Conservation (phyloP, 1,284 basidiomycete genomes). For the Vanrija sp. region DNA sequence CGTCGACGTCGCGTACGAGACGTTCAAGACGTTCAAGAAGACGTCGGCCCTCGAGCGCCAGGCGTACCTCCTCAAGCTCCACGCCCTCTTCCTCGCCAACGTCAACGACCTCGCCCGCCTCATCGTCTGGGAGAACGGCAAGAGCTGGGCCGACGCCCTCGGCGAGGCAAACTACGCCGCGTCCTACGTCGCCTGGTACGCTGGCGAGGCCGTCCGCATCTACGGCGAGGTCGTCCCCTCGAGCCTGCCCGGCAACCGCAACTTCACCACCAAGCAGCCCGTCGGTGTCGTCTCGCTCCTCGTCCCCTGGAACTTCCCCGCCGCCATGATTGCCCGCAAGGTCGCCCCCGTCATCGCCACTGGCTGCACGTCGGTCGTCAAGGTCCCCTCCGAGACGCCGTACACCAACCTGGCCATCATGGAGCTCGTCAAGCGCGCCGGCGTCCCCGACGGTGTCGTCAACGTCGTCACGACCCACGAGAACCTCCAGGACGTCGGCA, state of each 20-base stretch:
- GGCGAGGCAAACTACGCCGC: slow-evolving; percentile 75
- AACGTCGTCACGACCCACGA: slow-evolving; percentile 71
- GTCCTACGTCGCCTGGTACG: slow-evolving; percentile 79
- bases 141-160: slow-evolving; percentile 75
- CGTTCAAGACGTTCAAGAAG: slow-evolving; percentile 74
- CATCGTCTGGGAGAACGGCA: slow-evolving; percentile 74
- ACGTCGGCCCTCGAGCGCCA: slow-evolving; percentile 55
- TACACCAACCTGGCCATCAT: slow-evolving; percentile 77
- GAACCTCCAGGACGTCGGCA: slow-evolving; percentile 41
- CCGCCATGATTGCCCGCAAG: slow-evolving; percentile 60
- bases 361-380: slow-evolving; percentile 93
- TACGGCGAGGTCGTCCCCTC: slow-evolving; percentile 78
- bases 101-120: slow-evolving; percentile 41
- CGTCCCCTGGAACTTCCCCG: slow-evolving; percentile 74
- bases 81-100: slow-evolving; percentile 31
- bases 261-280: slow-evolving; percentile 91
- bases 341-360: slow-evolving; percentile 69
- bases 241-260: slow-evolving; percentile 65
- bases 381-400: slow-evolving; percentile 93
- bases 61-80: slow-evolving; percentile 28
- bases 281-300: slow-evolving; percentile 59
- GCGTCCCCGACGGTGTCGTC: slow-evolving; percentile 89
- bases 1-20: slow-evolving; percentile 67
- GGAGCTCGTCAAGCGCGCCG: slow-evolving; percentile 75
- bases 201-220: slow-evolving; percentile 76